A percentile compares a stretch with the other conserved stretches of the same genome.
Evolutionary conservation across 768 basidiomycete species (phyloP).

Genomic region (Termitomyces sp.): DNA sequence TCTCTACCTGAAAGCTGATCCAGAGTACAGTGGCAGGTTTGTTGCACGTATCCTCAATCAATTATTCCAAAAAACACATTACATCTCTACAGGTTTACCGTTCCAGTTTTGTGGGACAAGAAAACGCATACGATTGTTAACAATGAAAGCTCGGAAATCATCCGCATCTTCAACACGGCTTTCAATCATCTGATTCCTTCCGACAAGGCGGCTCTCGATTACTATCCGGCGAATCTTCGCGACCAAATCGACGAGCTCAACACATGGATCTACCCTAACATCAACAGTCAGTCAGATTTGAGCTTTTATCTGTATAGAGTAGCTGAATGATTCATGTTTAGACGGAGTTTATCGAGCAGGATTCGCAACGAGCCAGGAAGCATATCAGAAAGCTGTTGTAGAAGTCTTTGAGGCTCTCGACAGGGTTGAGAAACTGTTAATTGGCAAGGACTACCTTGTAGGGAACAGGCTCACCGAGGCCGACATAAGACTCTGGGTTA

Average conservation of each 20-base stretch:
- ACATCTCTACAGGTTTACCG: constrained; percentile 56
- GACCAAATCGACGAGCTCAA: constrained; percentile 81
- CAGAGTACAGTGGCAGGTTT: constrained; percentile 65
- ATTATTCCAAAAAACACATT: background rate
- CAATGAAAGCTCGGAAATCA: constrained; percentile 94
- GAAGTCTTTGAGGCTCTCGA: constrained; percentile 77
- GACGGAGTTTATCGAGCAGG: constrained; percentile 88
- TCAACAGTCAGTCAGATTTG: constrained; percentile 58
- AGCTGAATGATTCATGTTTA: constrained; percentile 19
- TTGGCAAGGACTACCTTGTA: constrained; percentile 77
- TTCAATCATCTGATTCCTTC: constrained; percentile 71
- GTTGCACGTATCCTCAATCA: constrained; percentile 6
- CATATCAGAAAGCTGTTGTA: constrained; percentile 51
- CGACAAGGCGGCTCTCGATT: constrained; percentile 60
- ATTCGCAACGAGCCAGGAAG: constrained; percentile 75
- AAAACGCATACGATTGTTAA: constrained; percentile 84
- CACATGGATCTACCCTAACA: constrained; percentile 78
- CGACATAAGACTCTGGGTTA: constrained; percentile 87
- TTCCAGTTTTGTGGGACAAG: constrained; percentile 92
- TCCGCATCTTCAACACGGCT: constrained; percentile 84
- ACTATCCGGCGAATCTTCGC: constrained; percentile 72
- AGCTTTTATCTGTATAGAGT: background rate
- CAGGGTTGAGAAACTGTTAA: constrained; percentile 69
- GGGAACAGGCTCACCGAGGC: constrained; percentile 83
- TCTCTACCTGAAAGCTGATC: constrained; percentile 73